Percentiles rank a stretch among this genome's conserved stretches.
phyloP scores from a whole-genome alignment of 1,284 basidiomycete species.

The Ganoderma leucocontextum region DNA sequence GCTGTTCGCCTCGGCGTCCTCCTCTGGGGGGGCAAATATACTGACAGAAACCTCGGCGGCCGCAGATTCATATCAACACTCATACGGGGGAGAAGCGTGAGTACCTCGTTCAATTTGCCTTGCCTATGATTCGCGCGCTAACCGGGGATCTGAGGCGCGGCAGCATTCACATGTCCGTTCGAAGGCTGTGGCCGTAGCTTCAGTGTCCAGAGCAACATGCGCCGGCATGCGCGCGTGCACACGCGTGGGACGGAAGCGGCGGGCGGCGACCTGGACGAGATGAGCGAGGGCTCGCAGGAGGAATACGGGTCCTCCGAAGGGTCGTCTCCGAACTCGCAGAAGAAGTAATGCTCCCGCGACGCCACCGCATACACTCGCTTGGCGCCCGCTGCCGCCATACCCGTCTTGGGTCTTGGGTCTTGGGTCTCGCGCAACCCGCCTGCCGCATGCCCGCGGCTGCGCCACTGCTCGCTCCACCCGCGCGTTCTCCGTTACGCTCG shows the following conservation, averaged over 20 bases:
- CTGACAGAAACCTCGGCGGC: conserved; percentile 14
- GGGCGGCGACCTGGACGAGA: conserved; percentile 34
- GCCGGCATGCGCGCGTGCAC: conserved; percentile 81
- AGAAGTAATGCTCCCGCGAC: conserved; percentile 12
- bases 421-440: background rate
- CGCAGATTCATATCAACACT: conserved; percentile 83
- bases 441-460: background rate
- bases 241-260: conserved; percentile 41
- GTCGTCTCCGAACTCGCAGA: conserved; percentile 30
- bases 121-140: conserved; percentile 19
- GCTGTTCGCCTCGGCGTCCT: background rate
- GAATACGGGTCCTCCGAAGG: conserved; percentile 29
- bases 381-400: conserved; percentile 4
- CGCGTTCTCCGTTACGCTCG: background rate
- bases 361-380: background rate
- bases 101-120: conserved; percentile 40
- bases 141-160: conserved; percentile 24
- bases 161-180: conserved; percentile 80
- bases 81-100: conserved; percentile 87
- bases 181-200: conserved; percentile 82
- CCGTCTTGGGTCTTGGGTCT: background rate
- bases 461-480: background rate
- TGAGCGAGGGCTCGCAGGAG: conserved; percentile 36
- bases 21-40: conserved; percentile 20
- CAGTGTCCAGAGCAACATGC: conserved; percentile 89